These are phyloP conservation scores for Monosporascus sp. DNA, from an alignment of 2,329 filamentous ascomycete species.

Conservation along the genomic window DNA sequence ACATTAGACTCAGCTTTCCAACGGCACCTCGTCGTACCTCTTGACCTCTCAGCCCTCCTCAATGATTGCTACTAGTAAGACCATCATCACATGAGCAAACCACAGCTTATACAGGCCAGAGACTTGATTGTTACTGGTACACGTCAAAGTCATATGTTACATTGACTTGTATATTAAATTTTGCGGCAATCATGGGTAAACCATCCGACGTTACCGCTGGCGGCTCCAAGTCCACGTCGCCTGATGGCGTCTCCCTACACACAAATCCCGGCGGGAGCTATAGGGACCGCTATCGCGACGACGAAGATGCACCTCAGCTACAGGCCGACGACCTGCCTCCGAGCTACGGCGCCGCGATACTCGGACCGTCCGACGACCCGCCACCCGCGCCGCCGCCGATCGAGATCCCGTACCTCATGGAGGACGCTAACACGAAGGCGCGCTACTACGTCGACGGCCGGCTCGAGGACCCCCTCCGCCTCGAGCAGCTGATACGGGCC, in stretches of 20 bases:
- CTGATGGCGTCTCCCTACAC: background rate
- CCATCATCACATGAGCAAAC: too few species aligned
- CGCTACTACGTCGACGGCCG: conserved; percentile 39
- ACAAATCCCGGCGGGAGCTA: background rate
- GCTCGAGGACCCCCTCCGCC: conserved; percentile 38
- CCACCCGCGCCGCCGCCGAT: background rate
- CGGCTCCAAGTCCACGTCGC: background rate
- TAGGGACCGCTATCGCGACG: background rate
- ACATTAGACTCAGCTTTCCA: too few species aligned
- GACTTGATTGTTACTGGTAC: too few species aligned
- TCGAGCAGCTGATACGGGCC: conserved; percentile 38
- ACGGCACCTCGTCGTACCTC: too few species aligned
- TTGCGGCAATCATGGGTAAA: background rate
- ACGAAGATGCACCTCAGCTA: background rate
- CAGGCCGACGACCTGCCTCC: background rate
- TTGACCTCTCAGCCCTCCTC: too few species aligned
- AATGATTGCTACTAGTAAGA: too few species aligned
- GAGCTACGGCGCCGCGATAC: background rate
- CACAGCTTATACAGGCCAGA: too few species aligned
- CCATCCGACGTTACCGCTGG: background rate
- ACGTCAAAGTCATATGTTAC: too few species aligned
- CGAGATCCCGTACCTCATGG: conserved; percentile 11
- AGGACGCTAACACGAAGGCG: conserved; percentile 27
- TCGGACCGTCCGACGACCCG: background rate
- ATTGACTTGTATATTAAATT: too few species aligned